These are phyloP conservation scores for Lithohypha guttulata DNA, from an alignment of 2,329 filamentous ascomycete genomes.

Conservation along the genomic window DNA sequence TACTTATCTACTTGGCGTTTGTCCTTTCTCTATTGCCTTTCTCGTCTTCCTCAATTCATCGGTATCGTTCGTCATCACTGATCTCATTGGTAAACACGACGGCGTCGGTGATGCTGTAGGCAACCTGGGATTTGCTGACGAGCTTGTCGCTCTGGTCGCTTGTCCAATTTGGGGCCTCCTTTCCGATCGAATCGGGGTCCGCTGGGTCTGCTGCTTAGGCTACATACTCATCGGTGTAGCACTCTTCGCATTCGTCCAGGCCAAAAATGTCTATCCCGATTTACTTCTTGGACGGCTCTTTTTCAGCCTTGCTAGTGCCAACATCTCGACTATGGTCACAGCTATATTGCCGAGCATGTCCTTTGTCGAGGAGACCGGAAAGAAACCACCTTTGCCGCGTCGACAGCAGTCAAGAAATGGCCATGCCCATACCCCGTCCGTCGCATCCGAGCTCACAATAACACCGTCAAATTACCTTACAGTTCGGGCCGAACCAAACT, in stretches of 20 bases:
- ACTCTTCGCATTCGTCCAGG: conserved; percentile 73
- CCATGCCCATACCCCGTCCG: conserved; percentile 40
- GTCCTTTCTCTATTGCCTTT: conserved; percentile 55
- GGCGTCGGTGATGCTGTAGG: conserved; percentile 52
- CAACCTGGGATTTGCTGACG: conserved; percentile 40
- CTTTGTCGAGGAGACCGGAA: conserved; percentile 14
- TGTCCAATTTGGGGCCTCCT: conserved; percentile 41
- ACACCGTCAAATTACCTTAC: conserved; percentile 40
- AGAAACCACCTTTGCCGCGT: no score
- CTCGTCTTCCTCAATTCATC: conserved; percentile 56
- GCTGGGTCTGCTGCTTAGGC: conserved; percentile 53
- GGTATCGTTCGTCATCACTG: conserved; percentile 54
- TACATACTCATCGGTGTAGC: conserved; percentile 72
- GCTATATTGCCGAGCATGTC: conserved; percentile 73
- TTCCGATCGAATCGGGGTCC: conserved; percentile 39
- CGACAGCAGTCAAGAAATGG: conserved; percentile 18
- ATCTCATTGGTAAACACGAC: conserved; percentile 46
- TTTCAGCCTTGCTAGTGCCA: conserved; percentile 87
- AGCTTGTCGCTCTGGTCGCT: conserved; percentile 37
- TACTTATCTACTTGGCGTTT: conserved; percentile 52
- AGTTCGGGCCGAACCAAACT: conserved; percentile 11
- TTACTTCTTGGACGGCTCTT: conserved; percentile 72
- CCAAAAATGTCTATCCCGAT: conserved; percentile 77
- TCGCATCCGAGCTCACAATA: conserved; percentile 50
- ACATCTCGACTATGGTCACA: conserved; percentile 94